These are phyloP conservation scores for Cordyceps tenuipes DNA, from an alignment of 2,329 filamentous ascomycete species.

Conservation along the genomic window DNA sequence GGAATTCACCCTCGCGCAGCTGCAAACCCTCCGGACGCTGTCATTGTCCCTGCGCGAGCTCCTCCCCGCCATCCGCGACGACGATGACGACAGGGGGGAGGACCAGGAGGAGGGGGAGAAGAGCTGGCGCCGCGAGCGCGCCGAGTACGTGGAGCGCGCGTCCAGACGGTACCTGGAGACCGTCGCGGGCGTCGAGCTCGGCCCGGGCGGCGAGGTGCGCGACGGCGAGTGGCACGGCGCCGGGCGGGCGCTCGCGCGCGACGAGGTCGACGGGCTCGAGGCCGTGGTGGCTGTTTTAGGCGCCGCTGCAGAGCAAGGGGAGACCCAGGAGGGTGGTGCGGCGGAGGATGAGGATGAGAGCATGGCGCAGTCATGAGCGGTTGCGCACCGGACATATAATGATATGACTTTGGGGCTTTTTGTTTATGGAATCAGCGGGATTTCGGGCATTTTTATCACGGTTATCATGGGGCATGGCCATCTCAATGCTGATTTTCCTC, in stretches of 20 bases:
- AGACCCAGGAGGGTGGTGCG: conserved; percentile 1
- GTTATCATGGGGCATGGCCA: neutral
- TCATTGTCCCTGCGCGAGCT: conserved; percentile 53
- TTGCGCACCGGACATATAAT: neutral
- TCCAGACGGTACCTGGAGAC: conserved; percentile 69
- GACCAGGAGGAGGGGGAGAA: conserved; percentile 24
- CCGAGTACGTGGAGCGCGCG: conserved; percentile 76
- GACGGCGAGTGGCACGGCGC: conserved; percentile 57
- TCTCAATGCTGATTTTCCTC: neutral
- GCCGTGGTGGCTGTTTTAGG: conserved; percentile 18
- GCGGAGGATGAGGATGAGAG: conserved; percentile 3
- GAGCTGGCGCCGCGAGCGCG: conserved; percentile 60
- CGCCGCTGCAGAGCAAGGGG: neutral
- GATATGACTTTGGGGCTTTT: neutral
- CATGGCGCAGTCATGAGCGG: conserved; percentile 12
- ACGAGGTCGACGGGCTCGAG: conserved; percentile 52
- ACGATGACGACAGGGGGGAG: conserved; percentile 14
- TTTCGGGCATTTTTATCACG: neutral
- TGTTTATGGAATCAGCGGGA: neutral
- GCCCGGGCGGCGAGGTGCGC: conserved; percentile 50
- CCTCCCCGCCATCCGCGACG: conserved; percentile 48
- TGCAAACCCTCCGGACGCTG: conserved; percentile 68
- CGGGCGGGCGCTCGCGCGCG: conserved; percentile 39
- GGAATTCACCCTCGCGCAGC: conserved; percentile 72
- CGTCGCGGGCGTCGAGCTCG: conserved; percentile 58